A percentile compares a stretch with the other conserved stretches of the same genome.
These are phyloP conservation scores for Termitomyces eurrhizus DNA, from an alignment of 768 basidiomycete genomes.

Conservation along the genomic window DNA sequence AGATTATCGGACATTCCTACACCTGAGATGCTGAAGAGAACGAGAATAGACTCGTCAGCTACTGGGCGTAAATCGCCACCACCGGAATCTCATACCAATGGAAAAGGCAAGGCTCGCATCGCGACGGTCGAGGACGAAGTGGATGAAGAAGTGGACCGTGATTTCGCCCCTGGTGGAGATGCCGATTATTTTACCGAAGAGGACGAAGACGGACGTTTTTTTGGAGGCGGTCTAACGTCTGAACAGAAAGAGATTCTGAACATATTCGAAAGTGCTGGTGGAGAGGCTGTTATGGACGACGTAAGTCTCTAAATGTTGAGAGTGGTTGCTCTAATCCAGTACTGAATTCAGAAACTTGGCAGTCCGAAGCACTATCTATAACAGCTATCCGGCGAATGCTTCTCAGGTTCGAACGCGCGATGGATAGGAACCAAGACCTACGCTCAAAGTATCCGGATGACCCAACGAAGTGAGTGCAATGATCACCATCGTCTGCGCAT, in stretches of 20 bases:
- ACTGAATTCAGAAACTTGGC: conserved; percentile 16
- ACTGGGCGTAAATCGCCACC: conserved; percentile 9
- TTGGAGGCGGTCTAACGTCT: conserved; percentile 86
- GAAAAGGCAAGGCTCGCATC: conserved; percentile 29
- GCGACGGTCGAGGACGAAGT: conserved; percentile 63
- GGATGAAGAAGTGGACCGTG: conserved; percentile 43
- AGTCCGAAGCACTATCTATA: conserved; percentile 68
- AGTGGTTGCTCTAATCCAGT: conserved; percentile 15
- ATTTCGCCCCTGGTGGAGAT: conserved; percentile 82
- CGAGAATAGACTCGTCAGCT: conserved; percentile 49
- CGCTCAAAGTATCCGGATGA: conserved; percentile 93
- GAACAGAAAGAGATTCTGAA: conserved; percentile 95
- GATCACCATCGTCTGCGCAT: not conserved
- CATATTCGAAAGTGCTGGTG: conserved; percentile 80
- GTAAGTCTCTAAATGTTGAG: conserved; percentile 38
- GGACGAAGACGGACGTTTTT: conserved; percentile 90
- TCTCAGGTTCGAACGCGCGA: conserved; percentile 79
- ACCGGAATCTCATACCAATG: conserved; percentile 11
- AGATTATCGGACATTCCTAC: conserved; percentile 75
- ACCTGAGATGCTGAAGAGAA: conserved; percentile 79
- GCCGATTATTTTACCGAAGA: conserved; percentile 90
- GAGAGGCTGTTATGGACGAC: conserved; percentile 60
- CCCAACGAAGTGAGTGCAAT: conserved; percentile 68
- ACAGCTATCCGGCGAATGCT: conserved; percentile 71
- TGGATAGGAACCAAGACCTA: conserved; percentile 94